These are phyloP conservation scores for Xylaria polymorpha DNA, from an alignment of 2,329 filamentous ascomycete genomes.

Conservation along the genomic window DNA sequence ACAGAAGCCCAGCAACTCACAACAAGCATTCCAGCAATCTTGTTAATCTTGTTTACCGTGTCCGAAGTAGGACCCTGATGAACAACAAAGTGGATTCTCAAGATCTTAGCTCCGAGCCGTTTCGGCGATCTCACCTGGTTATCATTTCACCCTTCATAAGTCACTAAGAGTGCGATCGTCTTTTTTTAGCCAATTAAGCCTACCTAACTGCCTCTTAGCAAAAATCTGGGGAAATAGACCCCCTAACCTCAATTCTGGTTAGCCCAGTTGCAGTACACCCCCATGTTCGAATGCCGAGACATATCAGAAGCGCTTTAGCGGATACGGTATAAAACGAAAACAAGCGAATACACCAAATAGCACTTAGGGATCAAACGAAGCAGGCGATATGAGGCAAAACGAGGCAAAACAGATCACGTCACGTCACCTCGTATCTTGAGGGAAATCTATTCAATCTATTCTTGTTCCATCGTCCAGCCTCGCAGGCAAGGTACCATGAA, in stretches of 20 bases:
- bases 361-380: neutral
- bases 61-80: conserved; percentile 13
- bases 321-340: conserved; percentile 3
- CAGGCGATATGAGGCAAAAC: conserved; percentile 10
- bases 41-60: neutral
- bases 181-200: conserved; percentile 2
- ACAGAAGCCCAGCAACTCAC: conserved; percentile 4
- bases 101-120: conserved; percentile 21
- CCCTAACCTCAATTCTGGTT: conserved; percentile 24
- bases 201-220: conserved; percentile 18
- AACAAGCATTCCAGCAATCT: neutral
- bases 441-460: conserved; percentile 20
- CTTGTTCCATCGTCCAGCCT: conserved; percentile 20
- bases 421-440: conserved; percentile 22
- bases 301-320: neutral
- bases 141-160: conserved; percentile 24
- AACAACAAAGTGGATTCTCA: conserved; percentile 12
- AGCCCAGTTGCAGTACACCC: conserved; percentile 7
- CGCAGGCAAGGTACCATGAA: conserved; percentile 12
- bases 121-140: conserved; percentile 4
- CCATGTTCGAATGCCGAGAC: conserved; percentile 28
- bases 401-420: conserved; percentile 13
- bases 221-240: conserved; percentile 37
- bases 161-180: neutral
- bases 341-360: conserved; percentile 5